Conservation (phyloP, 331 rosid species). For the Quercus lobata region DNA sequence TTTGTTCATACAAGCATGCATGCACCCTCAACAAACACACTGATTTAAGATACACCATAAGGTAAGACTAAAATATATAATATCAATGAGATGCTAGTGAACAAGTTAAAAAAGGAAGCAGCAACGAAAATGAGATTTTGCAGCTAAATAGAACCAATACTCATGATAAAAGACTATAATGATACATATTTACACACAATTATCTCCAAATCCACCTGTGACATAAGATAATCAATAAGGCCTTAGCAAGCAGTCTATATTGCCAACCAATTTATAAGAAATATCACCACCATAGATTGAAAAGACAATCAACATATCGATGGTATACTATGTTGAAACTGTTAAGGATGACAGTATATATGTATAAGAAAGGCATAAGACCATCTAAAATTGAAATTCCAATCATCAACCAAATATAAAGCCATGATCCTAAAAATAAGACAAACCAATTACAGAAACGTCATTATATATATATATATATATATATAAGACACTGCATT, state of each 20-base stretch:
- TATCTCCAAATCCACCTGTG: background rate
- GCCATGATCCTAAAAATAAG: background rate
- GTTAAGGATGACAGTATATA: background rate
- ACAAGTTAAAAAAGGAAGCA: background rate
- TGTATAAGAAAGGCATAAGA: too few relatives aligned
- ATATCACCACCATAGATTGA: background rate
- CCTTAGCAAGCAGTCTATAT: background rate
- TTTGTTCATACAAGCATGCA: constrained; percentile 1
- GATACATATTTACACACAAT: background rate
- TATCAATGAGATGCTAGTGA: background rate
- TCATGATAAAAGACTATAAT: background rate
- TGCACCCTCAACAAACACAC: background rate
- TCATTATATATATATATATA: background rate
- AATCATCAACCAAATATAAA: background rate
- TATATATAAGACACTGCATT: background rate
- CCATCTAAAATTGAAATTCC: background rate
- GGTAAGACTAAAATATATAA: background rate
- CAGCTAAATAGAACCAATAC: background rate
- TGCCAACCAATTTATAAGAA: background rate
- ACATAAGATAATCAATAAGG: background rate
- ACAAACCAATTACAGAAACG: background rate
- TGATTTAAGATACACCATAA: background rate
- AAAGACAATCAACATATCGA: background rate
- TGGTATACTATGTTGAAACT: background rate
- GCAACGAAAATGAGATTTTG: background rate